Percentiles rank a stretch among this genome's conserved stretches.
phyloP scores from a whole-genome alignment of 805 yeast species.

The Saturnispora gosingensis region DNA sequence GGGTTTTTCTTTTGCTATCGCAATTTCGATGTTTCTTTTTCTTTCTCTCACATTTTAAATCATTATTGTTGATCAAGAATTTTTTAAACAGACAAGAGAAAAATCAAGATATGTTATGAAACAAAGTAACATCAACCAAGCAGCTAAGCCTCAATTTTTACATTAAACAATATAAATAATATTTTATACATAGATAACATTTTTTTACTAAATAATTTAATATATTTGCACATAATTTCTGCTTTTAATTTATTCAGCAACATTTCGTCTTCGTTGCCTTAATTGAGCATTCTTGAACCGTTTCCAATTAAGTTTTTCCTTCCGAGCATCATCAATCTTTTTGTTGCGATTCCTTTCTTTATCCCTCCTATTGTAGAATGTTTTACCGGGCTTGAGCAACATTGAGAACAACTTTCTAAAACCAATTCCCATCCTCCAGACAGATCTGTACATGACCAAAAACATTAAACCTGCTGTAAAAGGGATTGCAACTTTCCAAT shows the following conservation, averaged over 20 bases:
- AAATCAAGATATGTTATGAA: background rate
- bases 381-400: background rate
- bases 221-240: background rate
- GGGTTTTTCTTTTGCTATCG: background rate
- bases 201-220: conserved; percentile 2
- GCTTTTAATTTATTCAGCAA: background rate
- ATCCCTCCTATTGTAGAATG: background rate
- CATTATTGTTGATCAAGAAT: background rate
- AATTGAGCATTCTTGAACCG: background rate
- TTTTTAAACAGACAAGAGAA: background rate
- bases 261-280: background rate
- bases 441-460: conserved; percentile 28
- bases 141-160: background rate
- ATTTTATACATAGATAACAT: background rate
- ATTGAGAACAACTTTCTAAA: background rate
- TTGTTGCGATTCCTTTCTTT: background rate
- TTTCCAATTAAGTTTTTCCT: background rate
- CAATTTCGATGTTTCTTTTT: background rate
- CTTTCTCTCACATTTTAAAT: background rate
- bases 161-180: background rate
- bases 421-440: conserved; percentile 7
- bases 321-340: background rate
- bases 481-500: conserved; percentile 40
- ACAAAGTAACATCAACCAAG: background rate
- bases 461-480: conserved; percentile 30